Percentiles rank a stretch among this genome's conserved stretches.
Evolutionary conservation across 1,284 basidiomycete genomes (phyloP).

Genomic region (Porphyrellus sp.): DNA sequence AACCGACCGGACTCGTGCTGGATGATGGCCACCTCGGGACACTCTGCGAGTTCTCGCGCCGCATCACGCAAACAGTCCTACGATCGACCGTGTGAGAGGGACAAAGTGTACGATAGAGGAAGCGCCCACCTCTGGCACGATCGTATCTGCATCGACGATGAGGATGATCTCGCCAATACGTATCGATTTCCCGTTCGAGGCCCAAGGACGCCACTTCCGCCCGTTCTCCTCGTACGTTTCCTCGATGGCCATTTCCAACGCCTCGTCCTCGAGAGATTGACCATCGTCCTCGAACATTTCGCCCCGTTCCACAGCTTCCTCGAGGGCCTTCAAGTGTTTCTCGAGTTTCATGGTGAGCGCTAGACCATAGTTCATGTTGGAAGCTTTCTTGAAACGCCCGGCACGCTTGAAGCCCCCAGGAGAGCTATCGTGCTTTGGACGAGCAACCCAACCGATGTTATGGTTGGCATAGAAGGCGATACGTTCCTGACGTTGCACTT

Average conservation of each 20-base stretch:
- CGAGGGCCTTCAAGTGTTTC: conserved; percentile 57
- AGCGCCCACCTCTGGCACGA: conserved; percentile 57
- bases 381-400: conserved; percentile 87
- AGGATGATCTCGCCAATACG: conserved; percentile 66
- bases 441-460: conserved; percentile 80
- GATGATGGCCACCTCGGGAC: conserved; percentile 71
- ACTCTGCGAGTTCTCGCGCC: conserved; percentile 74
- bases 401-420: conserved; percentile 67
- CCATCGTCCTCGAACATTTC: conserved; percentile 37
- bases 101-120: too few species aligned
- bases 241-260: conserved; percentile 62
- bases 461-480: conserved; percentile 76
- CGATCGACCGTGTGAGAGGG: conserved; percentile 61
- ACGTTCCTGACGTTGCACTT: conserved; percentile 62
- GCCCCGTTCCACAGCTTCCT: conserved; percentile 37
- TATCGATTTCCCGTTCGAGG: conserved; percentile 54
- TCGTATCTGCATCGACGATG: conserved; percentile 77
- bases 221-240: conserved; percentile 62
- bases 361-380: conserved; percentile 86
- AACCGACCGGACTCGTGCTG: conserved; percentile 71
- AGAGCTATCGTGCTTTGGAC: conserved; percentile 60
- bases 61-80: conserved; percentile 81
- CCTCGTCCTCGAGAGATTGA: conserved; percentile 54
- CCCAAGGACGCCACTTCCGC: conserved; percentile 58
- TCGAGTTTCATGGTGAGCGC: conserved; percentile 75